Percentiles rank a stretch among this genome's conserved stretches.
Conservation (phyloP, 345 rosid species). For the Mercurialis annua region DNA sequence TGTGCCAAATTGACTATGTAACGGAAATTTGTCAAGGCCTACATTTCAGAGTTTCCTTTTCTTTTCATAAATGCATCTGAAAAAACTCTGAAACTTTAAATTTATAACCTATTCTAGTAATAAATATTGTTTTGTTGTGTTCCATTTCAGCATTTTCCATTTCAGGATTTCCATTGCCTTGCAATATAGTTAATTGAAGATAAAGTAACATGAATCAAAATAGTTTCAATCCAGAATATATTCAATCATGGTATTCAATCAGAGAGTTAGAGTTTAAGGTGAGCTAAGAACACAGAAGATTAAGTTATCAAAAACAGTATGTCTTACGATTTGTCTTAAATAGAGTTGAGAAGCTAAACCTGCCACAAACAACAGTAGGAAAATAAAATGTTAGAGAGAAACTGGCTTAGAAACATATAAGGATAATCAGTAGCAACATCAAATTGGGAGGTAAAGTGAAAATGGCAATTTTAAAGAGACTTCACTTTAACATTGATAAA, state of each 20-base stretch:
- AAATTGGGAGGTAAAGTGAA: background rate
- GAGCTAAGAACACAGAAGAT: background rate
- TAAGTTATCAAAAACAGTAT: background rate
- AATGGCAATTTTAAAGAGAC: background rate
- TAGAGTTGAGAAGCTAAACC: conserved; percentile 94
- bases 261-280: background rate
- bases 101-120: too few species aligned
- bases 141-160: background rate
- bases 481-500: background rate
- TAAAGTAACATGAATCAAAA: background rate
- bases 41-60: too few species aligned
- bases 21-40: too few species aligned
- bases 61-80: too few species aligned
- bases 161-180: background rate
- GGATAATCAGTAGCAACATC: background rate
- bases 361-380: conserved; percentile 31
- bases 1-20: too few species aligned
- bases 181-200: background rate
- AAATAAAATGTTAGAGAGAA: conserved; percentile 14
- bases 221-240: background rate
- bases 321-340: conserved; percentile 77
- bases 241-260: background rate
- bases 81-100: too few species aligned
- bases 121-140: background rate
- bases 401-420: background rate